Percentiles rank a stretch among this genome's conserved stretches.
Conservation (phyloP, 257 asterid genomes). For the Przewalskia tangutica region DNA sequence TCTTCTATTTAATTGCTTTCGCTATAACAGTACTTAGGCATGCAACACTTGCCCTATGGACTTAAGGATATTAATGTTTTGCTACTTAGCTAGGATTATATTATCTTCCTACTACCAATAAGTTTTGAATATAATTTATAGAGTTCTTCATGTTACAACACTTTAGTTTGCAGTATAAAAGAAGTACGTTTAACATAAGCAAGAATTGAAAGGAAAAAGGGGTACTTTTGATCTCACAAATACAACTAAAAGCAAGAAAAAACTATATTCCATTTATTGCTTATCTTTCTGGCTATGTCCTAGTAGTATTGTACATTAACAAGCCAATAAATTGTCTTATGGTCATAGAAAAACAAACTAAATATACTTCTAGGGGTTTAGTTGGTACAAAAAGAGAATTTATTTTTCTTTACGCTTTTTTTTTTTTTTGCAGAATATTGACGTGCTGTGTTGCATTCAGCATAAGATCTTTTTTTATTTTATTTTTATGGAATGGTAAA, state of each 20-base stretch:
- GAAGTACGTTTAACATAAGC: neutral
- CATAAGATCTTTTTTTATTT: slow-evolving; percentile 51
- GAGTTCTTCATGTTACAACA: neutral
- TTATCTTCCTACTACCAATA: too few species aligned
- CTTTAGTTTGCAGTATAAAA: neutral
- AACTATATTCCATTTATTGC: slow-evolving; percentile 15
- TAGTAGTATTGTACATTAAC: neutral
- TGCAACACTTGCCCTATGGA: too few species aligned
- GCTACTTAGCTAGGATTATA: too few species aligned
- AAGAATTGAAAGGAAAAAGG: neutral
- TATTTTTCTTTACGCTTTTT: neutral
- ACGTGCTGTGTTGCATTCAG: slow-evolving; percentile 43
- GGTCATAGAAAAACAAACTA: slow-evolving; percentile 1
- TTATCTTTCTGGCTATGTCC: slow-evolving; percentile 7
- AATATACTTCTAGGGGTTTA: neutral
- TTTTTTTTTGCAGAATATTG: neutral
- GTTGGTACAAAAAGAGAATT: neutral
- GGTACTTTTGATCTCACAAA: neutral
- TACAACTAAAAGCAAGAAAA: neutral
- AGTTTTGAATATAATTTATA: too few species aligned
- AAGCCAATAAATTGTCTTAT: neutral
- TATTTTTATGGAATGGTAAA: too few species aligned
- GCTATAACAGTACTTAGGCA: too few species aligned
- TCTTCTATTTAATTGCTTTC: too few species aligned
- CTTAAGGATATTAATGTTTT: too few species aligned